Conservation (phyloP, 257 asterid genomes). For the Przewalskia tangutica region DNA sequence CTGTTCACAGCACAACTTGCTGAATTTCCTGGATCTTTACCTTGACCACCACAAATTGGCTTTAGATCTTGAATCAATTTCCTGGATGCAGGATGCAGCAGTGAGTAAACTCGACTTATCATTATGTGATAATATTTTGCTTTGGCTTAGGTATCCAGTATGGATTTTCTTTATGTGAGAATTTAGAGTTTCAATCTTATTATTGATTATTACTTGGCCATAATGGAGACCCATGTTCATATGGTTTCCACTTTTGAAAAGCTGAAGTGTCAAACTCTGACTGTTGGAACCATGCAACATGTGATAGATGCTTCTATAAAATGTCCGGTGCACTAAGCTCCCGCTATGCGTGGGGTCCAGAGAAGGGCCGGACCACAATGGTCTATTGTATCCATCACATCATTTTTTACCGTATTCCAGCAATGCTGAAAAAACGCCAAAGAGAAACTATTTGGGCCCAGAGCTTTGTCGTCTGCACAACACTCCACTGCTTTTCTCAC, state of each 20-base stretch:
- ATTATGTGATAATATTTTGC: background rate
- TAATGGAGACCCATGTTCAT: background rate
- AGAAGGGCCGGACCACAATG: too few relatives aligned
- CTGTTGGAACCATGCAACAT: background rate
- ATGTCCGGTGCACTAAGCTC: too few relatives aligned
- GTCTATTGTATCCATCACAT: too few relatives aligned
- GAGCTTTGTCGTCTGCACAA: too few relatives aligned
- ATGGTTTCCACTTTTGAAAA: background rate
- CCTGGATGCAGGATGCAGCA: constrained; percentile 57
- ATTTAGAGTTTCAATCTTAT: background rate
- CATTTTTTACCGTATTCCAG: too few relatives aligned
- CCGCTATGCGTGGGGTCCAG: too few relatives aligned
- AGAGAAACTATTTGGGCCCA: too few relatives aligned
- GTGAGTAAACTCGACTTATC: constrained; percentile 39
- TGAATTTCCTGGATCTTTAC: constrained; percentile 77
- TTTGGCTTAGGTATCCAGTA: background rate
- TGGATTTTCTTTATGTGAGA: background rate
- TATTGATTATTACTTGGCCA: background rate
- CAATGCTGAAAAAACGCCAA: too few relatives aligned
- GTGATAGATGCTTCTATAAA: background rate
- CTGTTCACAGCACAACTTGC: constrained; percentile 75
- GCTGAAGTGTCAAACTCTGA: background rate
- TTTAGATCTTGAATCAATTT: constrained; percentile 49
- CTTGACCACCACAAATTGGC: constrained; percentile 83
- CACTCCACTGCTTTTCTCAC: too few relatives aligned